These are phyloP conservation scores for Zygosaccharomyces sapae DNA, from an alignment of 1,139 yeast species.

Conservation along the genomic window DNA sequence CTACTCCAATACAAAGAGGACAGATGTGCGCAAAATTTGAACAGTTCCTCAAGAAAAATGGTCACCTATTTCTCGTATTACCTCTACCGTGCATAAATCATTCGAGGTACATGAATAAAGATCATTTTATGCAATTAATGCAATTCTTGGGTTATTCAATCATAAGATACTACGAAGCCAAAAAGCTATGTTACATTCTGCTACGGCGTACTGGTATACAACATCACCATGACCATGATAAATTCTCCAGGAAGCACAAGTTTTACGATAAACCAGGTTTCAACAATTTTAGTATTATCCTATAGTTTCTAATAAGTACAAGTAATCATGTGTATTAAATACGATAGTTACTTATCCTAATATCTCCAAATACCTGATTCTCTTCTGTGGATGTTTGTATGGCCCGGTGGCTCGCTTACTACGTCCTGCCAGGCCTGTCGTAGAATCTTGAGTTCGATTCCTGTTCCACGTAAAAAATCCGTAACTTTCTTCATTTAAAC, in stretches of 20 bases:
- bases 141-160: constrained; percentile 53
- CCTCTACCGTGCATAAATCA: constrained; percentile 84
- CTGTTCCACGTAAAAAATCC: neutral
- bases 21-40: constrained; percentile 65
- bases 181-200: constrained; percentile 76
- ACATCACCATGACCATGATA: constrained; percentile 9
- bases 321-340: too few species aligned
- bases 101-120: constrained; percentile 68
- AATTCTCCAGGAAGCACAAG: constrained; percentile 42
- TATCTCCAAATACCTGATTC: too few species aligned
- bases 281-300: constrained; percentile 59
- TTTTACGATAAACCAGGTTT: constrained; percentile 49
- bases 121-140: constrained; percentile 46
- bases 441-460: constrained; percentile 4
- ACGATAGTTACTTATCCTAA: too few species aligned
- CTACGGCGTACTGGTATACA: constrained; percentile 39
- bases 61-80: constrained; percentile 65
- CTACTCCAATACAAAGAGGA: constrained; percentile 66
- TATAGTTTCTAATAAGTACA: neutral
- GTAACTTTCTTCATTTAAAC: neutral
- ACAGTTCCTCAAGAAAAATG: constrained; percentile 45
- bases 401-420: neutral
- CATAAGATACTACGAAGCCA: constrained; percentile 52
- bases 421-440: neutral
- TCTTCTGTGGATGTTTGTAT: neutral